These are phyloP conservation scores for Zymoseptoria brevis DNA, from an alignment of 2,329 filamentous ascomycete genomes.

Conservation along the genomic window DNA sequence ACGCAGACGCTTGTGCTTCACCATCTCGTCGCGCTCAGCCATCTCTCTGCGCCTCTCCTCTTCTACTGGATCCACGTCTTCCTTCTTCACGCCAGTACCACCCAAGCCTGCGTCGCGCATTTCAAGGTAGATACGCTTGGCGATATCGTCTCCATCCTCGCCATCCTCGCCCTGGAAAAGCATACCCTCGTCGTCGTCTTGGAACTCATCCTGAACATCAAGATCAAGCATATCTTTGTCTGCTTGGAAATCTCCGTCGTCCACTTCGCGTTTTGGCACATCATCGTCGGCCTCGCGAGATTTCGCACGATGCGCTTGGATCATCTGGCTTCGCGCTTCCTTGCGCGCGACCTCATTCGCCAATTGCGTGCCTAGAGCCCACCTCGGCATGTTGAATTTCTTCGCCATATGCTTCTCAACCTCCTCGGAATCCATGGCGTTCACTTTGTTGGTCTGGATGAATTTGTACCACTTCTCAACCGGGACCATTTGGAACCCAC, in stretches of 20 bases:
- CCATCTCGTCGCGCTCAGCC: constrained; percentile 63
- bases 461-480: constrained; percentile 96
- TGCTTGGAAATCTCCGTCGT: constrained; percentile 39
- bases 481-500: constrained; percentile 73
- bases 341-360: constrained; percentile 30
- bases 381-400: constrained; percentile 67
- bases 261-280: constrained; percentile 36
- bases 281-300: constrained; percentile 25
- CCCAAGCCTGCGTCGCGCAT: constrained; percentile 86
- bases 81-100: constrained; percentile 41
- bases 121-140: constrained; percentile 60
- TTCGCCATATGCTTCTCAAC: constrained; percentile 77
- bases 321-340: constrained; percentile 40
- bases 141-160: constrained; percentile 56
- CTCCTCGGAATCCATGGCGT: constrained; percentile 71
- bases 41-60: constrained; percentile 56
- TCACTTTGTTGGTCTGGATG: constrained; percentile 53
- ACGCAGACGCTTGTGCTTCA: constrained; percentile 66
- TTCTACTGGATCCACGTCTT: constrained; percentile 52
- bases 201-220: constrained; percentile 62
- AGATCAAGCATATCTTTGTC: constrained; percentile 61
- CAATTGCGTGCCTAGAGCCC: constrained; percentile 62
- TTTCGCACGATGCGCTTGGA: constrained; percentile 30
- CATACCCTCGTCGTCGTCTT: constrained; percentile 76
- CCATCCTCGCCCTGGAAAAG: constrained; percentile 79